Base-by-base conservation (phyloP, 2,329 filamentous ascomycete species). In the Torrubiella hemipterigena region DNA sequence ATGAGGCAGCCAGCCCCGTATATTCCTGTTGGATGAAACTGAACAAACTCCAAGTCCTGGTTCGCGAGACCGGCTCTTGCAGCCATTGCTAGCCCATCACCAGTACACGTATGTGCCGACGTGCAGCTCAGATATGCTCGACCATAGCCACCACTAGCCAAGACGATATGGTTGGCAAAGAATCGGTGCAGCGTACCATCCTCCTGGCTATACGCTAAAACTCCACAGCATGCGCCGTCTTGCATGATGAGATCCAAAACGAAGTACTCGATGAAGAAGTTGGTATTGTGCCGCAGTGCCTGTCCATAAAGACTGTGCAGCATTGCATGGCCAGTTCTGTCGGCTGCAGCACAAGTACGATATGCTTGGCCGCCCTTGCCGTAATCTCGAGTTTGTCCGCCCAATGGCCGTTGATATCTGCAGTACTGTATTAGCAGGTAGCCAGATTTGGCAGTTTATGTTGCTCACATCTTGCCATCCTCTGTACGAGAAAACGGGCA, bases 251-350 rank as follows among this genome's bases (percentile, higher is more conserved):
- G 67, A 56, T 96, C 89, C 44, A 93, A 73, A 48, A 86, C 89
- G 58, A 96, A 96, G 72, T 87, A 96, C 64, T 96, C 91, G 58
- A 96, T 95, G 65, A 96, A 96, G 73, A 95, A 96, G 69, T 95
- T 95, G 53, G 89, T 94, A 71, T 94, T 93, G 72, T 96, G 86
- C 54, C 83, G 73, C 39, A 96, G 75, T 32, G 87, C 94, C 67
- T 95, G 89, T 49, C 91, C 91, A 63, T 96, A 96, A 43, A 96
- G 81, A 17, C 89, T 96, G 72, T 96, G 89, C 31, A 96, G 77
- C 44, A 96, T 81, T 50, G 89, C 89, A 63, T 96, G 91, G 42
- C 89, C 91, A 40, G 89, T 96, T 71, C 89, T 75, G 59, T 96
- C 89, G 46, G 89, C 89, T 38, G 87, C 89, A 58, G 87, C 87